phyloP scores from a whole-genome alignment of 768 basidiomycete species.

The Suillus subaureus region DNA sequence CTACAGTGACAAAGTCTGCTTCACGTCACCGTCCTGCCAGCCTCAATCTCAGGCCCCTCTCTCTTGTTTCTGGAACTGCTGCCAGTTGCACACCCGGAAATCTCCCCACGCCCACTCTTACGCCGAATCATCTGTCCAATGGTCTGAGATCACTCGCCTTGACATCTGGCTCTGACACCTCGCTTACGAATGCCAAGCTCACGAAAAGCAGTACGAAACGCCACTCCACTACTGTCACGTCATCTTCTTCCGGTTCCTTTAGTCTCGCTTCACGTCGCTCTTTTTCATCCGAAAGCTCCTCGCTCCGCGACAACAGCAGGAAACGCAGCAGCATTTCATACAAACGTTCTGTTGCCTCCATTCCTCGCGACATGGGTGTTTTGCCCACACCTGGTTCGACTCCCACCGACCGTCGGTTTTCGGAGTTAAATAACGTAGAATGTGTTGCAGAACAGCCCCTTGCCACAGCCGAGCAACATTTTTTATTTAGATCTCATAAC shows the following conservation, averaged over 20 bases:
- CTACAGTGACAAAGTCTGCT: slow-evolving; percentile 38
- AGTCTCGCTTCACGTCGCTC: slow-evolving; percentile 20
- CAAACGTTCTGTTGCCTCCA: slow-evolving; percentile 48
- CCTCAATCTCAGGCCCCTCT: slow-evolving; percentile 69
- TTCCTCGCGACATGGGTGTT: slow-evolving; percentile 41
- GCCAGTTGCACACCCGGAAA: slow-evolving; percentile 35
- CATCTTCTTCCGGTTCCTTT: slow-evolving; percentile 17
- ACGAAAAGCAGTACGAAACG: slow-evolving; percentile 2
- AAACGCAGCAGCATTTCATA: slow-evolving; percentile 77
- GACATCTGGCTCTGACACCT: slow-evolving; percentile 31
- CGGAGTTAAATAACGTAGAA: slow-evolving; percentile 31
- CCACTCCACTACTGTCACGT: slow-evolving; percentile 12
- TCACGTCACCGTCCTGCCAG: slow-evolving; percentile 66
- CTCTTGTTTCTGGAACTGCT: slow-evolving; percentile 61
- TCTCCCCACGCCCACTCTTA: slow-evolving; percentile 56
- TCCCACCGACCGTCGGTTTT: slow-evolving; percentile 53
- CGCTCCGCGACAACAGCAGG: slow-evolving; percentile 33
- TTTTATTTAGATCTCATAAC: slow-evolving; percentile 84
- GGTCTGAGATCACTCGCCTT: slow-evolving; percentile 59
- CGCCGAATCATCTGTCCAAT: slow-evolving; percentile 47
- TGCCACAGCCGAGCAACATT: slow-evolving; percentile 78
- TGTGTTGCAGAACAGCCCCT: slow-evolving; percentile 47
- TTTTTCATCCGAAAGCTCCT: slow-evolving; percentile 23
- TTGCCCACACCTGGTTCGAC: slow-evolving; percentile 79
- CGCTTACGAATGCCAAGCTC: slow-evolving; percentile 22